Evolutionary conservation across 2,329 filamentous ascomycete genomes (phyloP).

Genomic region (Arachnomyces sp.): DNA sequence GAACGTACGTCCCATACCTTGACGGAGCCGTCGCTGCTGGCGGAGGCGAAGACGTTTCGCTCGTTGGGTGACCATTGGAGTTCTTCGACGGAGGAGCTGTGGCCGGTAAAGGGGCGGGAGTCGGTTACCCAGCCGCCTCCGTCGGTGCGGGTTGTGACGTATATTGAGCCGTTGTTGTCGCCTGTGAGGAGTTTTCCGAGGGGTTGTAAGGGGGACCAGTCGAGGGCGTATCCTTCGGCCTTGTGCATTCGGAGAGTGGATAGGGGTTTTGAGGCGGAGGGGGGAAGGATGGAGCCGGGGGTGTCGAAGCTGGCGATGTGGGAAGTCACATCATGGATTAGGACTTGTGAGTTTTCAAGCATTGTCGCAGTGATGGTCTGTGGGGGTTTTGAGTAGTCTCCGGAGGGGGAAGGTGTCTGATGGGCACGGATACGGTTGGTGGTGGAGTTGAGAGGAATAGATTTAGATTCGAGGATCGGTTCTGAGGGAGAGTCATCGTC

Average conservation of each 20-base stretch:
- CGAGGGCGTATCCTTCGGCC: conserved; percentile 88
- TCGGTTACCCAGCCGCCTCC: conserved; percentile 87
- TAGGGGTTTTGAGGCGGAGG: conserved; percentile 80
- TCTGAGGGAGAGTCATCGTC: conserved; percentile 70
- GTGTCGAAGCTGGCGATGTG: conserved; percentile 85
- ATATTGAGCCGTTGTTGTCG: conserved; percentile 85
- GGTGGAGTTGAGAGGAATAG: conserved; percentile 75
- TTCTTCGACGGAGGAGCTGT: conserved; percentile 82
- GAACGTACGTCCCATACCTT: conserved; percentile 93
- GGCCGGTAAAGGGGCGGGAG: conserved; percentile 72
- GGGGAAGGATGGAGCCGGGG: conserved; percentile 70
- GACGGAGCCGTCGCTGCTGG: conserved; percentile 86
- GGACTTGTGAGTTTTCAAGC: conserved; percentile 80
- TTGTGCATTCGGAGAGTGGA: conserved; percentile 86
- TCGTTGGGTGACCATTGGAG: conserved; percentile 95
- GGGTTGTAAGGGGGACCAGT: conserved; percentile 81
- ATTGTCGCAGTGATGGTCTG: conserved; percentile 84
- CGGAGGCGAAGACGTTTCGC: conserved; percentile 87
- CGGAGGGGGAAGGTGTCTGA: conserved; percentile 60
- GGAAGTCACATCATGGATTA: conserved; percentile 90
- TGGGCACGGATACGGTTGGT: conserved; percentile 90
- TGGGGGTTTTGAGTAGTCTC: conserved; percentile 61
- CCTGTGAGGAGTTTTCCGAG: conserved; percentile 83
- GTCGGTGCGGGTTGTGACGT: conserved; percentile 75
- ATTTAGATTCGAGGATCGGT: conserved; percentile 86